phyloP scores from a whole-genome alignment of 2,329 filamentous ascomycete species.

The Hymenoscyphus repandus region DNA sequence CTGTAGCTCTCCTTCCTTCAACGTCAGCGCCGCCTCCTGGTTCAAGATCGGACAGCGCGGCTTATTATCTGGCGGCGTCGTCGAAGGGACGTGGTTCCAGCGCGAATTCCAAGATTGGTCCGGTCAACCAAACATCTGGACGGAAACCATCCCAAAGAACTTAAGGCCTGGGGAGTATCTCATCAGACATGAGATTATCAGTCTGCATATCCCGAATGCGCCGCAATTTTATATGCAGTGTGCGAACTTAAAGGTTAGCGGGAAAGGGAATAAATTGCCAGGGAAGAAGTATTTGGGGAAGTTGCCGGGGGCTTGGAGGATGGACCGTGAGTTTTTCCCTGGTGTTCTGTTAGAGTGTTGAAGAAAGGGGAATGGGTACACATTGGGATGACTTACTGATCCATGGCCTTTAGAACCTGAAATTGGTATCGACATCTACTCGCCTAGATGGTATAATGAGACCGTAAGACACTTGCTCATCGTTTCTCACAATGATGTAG shows the following conservation, averaged over 20 bases:
- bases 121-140: conserved; percentile 33
- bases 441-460: conserved; percentile 1
- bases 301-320: conserved; percentile 12
- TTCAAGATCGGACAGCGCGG: conserved; percentile 17
- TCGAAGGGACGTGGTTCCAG: conserved; percentile 14
- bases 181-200: conserved; percentile 20
- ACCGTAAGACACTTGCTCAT: background rate
- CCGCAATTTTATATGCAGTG: conserved; percentile 21
- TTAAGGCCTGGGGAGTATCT: conserved; percentile 33
- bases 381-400: background rate
- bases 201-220: conserved; percentile 16
- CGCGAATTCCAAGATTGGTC: conserved; percentile 14
- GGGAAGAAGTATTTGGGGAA: conserved; percentile 10
- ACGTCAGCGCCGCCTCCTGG: conserved; percentile 8
- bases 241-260: conserved; percentile 15
- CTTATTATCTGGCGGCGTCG: conserved; percentile 8
- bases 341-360: background rate
- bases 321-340: conserved; percentile 12
- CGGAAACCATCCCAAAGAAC: conserved; percentile 42
- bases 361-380: no score
- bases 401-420: conserved; percentile 10
- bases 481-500: no score
- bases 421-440: conserved; percentile 17
- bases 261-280: conserved; percentile 12
- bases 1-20: conserved; percentile 9